phyloP scores from a whole-genome alignment of 2,329 filamentous ascomycete species.

The Neofusicoccum sp. region DNA sequence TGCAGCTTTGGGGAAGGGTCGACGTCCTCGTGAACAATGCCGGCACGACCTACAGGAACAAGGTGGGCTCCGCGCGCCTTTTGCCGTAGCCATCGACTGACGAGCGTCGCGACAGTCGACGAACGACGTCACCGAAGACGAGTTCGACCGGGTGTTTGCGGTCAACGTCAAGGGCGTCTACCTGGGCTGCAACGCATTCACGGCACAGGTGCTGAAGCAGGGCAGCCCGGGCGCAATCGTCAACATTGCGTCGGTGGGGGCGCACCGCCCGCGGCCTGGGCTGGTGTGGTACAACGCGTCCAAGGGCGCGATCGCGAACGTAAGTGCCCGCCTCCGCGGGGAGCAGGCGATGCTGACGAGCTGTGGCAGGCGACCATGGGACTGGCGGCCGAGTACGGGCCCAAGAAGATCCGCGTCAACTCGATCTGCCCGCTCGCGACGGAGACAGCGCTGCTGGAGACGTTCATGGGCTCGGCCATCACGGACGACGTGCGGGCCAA shows the following conservation, averaged over 20 bases:
- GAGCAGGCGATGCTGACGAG: neutral
- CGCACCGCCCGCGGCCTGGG: constrained; percentile 59
- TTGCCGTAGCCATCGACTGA: neutral
- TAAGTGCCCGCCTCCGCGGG: constrained; percentile 26
- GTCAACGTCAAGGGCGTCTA: constrained; percentile 70
- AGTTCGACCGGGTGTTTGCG: constrained; percentile 65
- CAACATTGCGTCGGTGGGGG: constrained; percentile 65
- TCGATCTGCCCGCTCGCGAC: constrained; percentile 67
- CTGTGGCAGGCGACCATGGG: constrained; percentile 54
- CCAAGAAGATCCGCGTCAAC: constrained; percentile 71
- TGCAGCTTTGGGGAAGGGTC: constrained; percentile 55
- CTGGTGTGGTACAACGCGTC: constrained; percentile 70
- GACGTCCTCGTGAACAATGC: constrained; percentile 63
- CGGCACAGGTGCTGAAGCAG: constrained; percentile 60
- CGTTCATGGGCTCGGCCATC: constrained; percentile 61
- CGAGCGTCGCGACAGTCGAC: constrained; percentile 44
- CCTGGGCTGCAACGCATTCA: constrained; percentile 57
- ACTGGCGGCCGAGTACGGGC: constrained; percentile 71
- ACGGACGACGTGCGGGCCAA: constrained; percentile 55
- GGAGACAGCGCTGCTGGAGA: constrained; percentile 62
- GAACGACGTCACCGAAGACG: constrained; percentile 60
- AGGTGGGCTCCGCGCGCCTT: constrained; percentile 18
- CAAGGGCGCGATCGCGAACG: constrained; percentile 64
- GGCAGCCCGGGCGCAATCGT: constrained; percentile 61
- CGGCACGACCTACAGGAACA: constrained; percentile 54